These are phyloP conservation scores for Panicum virgatum DNA, from an alignment of 202 grass and related monocot species.

Conservation along the genomic window DNA sequence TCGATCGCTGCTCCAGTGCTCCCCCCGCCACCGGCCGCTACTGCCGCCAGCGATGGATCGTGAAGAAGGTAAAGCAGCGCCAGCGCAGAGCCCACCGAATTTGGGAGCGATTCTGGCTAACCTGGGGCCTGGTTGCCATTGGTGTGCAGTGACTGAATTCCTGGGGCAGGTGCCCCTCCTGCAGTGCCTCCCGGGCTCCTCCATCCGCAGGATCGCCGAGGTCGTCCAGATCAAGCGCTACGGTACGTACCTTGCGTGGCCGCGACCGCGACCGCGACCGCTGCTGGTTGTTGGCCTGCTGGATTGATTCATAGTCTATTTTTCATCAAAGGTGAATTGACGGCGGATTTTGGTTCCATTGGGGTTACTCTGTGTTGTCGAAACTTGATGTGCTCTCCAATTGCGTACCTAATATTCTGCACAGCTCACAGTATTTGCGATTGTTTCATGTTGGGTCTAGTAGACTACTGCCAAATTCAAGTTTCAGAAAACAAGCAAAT, in stretches of 20 bases:
- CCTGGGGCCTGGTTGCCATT: constrained; percentile 33
- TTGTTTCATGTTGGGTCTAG: neutral
- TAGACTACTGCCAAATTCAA: neutral
- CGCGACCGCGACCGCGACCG: too few species aligned
- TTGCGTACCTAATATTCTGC: neutral
- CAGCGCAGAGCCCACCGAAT: constrained; percentile 27
- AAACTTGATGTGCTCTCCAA: neutral
- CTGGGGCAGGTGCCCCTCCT: constrained; percentile 94
- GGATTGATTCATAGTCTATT: neutral
- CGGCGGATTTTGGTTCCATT: neutral
- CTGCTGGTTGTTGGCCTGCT: neutral
- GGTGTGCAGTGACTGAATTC: constrained; percentile 87
- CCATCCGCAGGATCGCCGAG: constrained; percentile 77
- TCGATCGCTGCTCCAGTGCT: neutral
- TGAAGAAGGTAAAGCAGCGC: constrained; percentile 60
- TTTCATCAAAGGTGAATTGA: neutral
- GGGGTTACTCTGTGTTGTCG: neutral
- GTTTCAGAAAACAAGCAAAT: neutral
- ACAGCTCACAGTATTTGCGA: neutral
- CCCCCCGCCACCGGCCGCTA: neutral
- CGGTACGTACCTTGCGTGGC: constrained; percentile 33
- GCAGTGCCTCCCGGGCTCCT: constrained; percentile 87
- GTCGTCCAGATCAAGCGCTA: constrained; percentile 64
- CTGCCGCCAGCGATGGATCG: constrained; percentile 52
- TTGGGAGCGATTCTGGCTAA: constrained; percentile 39